phyloP scores from a whole-genome alignment of 441 rosid species.

The Francoa sonchifolia region DNA sequence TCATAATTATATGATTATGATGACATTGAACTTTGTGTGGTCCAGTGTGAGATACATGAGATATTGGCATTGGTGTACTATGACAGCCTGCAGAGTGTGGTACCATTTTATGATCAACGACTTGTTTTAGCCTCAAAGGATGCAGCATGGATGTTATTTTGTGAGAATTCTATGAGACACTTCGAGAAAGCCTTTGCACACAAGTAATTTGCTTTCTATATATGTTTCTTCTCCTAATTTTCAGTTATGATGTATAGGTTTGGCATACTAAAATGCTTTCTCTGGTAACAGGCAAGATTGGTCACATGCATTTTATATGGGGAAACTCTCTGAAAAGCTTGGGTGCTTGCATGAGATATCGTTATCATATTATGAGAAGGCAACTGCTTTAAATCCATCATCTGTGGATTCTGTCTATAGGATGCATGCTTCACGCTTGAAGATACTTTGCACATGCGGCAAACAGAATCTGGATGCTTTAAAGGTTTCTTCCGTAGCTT shows the following conservation, averaged over 20 bases:
- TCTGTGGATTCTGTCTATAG: slow-evolving; percentile 95
- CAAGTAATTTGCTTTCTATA: slow-evolving; percentile 39
- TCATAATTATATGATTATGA: slow-evolving; percentile 16
- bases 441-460: slow-evolving; percentile 65
- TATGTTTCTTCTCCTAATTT: slow-evolving; percentile 11
- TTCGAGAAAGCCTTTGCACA: slow-evolving; percentile 80
- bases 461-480: slow-evolving; percentile 57
- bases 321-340: slow-evolving; percentile 94
- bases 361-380: slow-evolving; percentile 67
- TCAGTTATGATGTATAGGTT: slow-evolving; percentile 12
- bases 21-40: slow-evolving; percentile 20
- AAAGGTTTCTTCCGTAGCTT: slow-evolving; percentile 72
- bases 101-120: slow-evolving; percentile 87
- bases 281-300: slow-evolving; percentile 69
- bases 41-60: slow-evolving; percentile 91
- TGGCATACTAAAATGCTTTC: slow-evolving; percentile 10
- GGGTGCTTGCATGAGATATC: slow-evolving; percentile 53
- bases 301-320: slow-evolving; percentile 97
- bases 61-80: slow-evolving; percentile 92
- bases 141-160: slow-evolving; percentile 61
- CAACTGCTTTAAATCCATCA: slow-evolving; percentile 69
- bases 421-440: slow-evolving; percentile 96
- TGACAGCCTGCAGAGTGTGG: slow-evolving; percentile 99
- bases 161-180: slow-evolving; percentile 85
- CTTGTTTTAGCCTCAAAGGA: slow-evolving; percentile 70